Evolutionary conservation across 306 rosid species (phyloP).

Genomic region (Canavalia gladiata): DNA sequence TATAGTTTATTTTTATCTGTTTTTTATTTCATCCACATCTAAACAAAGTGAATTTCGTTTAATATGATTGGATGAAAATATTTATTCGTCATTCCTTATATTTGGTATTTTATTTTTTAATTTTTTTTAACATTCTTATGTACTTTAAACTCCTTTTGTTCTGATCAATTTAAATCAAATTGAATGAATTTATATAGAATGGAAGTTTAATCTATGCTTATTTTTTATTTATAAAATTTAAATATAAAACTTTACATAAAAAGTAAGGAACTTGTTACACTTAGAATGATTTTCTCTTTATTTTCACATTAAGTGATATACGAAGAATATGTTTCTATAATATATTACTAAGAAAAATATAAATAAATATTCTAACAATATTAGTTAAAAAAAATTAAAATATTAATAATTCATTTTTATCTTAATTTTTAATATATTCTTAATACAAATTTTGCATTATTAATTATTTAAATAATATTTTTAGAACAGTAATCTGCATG

Average conservation of each 20-base stretch:
- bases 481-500: too few species aligned
- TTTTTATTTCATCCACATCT: too few species aligned
- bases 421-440: too few species aligned
- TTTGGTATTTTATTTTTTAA: background rate
- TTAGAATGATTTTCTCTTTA: background rate
- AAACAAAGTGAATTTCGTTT: background rate
- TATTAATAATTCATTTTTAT: too few species aligned
- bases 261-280: background rate
- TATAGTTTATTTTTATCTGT: too few species aligned
- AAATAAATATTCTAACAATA: too few species aligned
- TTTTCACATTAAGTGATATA: too few species aligned
- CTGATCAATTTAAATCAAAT: background rate
- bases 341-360: too few species aligned
- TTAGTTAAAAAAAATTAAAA: too few species aligned
- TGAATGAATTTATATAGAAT: background rate
- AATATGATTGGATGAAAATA: background rate
- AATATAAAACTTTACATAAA: background rate
- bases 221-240: background rate
- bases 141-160: background rate
- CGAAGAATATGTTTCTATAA: too few species aligned
- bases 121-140: background rate
- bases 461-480: too few species aligned
- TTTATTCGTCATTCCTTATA: background rate
- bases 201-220: background rate
- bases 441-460: too few species aligned